These are phyloP conservation scores for Calonectria honghensis DNA, from an alignment of 2,329 filamentous ascomycete species.

Conservation along the genomic window DNA sequence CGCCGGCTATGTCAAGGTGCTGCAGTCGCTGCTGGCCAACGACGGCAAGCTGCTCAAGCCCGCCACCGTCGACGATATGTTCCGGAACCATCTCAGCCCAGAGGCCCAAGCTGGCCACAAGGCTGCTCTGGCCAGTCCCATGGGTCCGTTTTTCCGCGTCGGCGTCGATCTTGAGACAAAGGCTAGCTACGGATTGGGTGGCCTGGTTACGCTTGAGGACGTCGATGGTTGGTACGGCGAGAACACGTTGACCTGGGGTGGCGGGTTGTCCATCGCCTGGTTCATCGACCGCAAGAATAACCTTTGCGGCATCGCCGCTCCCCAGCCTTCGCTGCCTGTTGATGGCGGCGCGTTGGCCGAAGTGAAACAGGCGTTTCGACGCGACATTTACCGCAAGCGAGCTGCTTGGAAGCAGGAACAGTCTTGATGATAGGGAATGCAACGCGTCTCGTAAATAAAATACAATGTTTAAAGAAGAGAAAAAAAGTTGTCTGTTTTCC, in stretches of 20 bases:
- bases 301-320: conserved; percentile 65
- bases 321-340: conserved; percentile 62
- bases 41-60: conserved; percentile 68
- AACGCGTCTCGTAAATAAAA: neutral
- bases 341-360: conserved; percentile 45
- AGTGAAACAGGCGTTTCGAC: conserved; percentile 65
- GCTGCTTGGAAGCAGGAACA: conserved; percentile 39
- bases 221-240: conserved; percentile 66
- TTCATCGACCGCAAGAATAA: conserved; percentile 69
- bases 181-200: conserved; percentile 64
- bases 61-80: conserved; percentile 66
- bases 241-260: conserved; percentile 67
- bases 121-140: conserved; percentile 56
- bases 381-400: conserved; percentile 64
- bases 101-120: conserved; percentile 54
- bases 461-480: neutral
- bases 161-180: conserved; percentile 58
- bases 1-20: conserved; percentile 65
- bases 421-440: too few species aligned
- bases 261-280: conserved; percentile 67
- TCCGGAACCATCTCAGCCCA: conserved; percentile 65
- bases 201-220: conserved; percentile 63
- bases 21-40: conserved; percentile 67
- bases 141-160: conserved; percentile 61
- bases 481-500: too few species aligned